These are phyloP conservation scores for Ophiosphaerella narmari DNA, from an alignment of 2,329 filamentous ascomycete genomes.

Conservation along the genomic window DNA sequence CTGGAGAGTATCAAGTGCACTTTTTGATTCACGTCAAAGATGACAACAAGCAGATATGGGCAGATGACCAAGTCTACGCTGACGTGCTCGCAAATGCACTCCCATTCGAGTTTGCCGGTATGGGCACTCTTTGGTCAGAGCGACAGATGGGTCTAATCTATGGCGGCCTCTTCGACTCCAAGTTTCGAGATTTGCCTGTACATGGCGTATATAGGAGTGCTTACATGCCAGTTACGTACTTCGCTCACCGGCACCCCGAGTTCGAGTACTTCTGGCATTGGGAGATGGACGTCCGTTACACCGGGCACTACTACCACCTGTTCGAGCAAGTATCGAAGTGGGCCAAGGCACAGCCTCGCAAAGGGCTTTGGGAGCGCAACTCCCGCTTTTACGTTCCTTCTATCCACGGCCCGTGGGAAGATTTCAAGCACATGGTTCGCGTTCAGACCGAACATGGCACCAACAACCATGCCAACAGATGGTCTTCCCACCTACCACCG, in stretches of 20 bases:
- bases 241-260: slow-evolving; percentile 84
- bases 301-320: slow-evolving; percentile 84
- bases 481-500: slow-evolving; percentile 45
- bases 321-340: slow-evolving; percentile 70
- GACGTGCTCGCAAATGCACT: slow-evolving; percentile 60
- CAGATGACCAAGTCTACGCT: slow-evolving; percentile 74
- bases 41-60: slow-evolving; percentile 78
- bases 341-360: slow-evolving; percentile 69
- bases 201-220: slow-evolving; percentile 74
- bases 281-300: slow-evolving; percentile 93
- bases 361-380: slow-evolving; percentile 77
- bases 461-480: slow-evolving; percentile 51
- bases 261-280: slow-evolving; percentile 94
- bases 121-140: slow-evolving; percentile 59
- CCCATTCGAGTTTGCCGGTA: slow-evolving; percentile 55
- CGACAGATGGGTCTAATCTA: slow-evolving; percentile 61
- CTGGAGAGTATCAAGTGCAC: slow-evolving; percentile 81
- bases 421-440: slow-evolving; percentile 70
- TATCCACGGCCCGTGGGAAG: slow-evolving; percentile 71
- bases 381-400: slow-evolving; percentile 76
- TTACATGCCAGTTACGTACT: slow-evolving; percentile 94
- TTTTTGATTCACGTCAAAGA: slow-evolving; percentile 87
- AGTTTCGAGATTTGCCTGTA: slow-evolving; percentile 65
- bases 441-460: slow-evolving; percentile 63
- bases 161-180: slow-evolving; percentile 54